A percentile compares a stretch with the other conserved stretches of the same genome.
Evolutionary conservation across 2,329 filamentous ascomycete species (phyloP).

Genomic region (Lasiodiplodia sp.): DNA sequence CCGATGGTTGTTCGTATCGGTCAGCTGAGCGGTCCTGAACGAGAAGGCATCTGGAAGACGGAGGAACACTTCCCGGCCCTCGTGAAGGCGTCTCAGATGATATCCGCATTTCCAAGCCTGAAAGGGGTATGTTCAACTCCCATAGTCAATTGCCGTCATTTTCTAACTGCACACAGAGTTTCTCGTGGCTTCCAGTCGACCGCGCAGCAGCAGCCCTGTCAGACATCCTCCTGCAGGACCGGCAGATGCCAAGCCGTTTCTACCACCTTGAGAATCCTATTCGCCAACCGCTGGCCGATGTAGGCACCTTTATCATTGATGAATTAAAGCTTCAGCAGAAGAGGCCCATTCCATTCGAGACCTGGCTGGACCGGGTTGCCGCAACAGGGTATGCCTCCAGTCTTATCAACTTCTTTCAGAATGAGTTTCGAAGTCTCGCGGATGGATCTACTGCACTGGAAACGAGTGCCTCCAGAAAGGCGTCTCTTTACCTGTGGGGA

Average conservation of each 20-base stretch:
- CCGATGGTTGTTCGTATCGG: constrained; percentile 25
- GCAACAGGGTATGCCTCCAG: neutral
- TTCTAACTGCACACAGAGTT: neutral
- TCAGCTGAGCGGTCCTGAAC: constrained; percentile 22
- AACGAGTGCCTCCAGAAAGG: neutral
- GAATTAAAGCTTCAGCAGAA: neutral
- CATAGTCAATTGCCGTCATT: neutral
- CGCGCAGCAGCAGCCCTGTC: constrained; percentile 9
- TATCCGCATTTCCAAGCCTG: constrained; percentile 20
- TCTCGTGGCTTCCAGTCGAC: constrained; percentile 33
- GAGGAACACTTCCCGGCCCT: constrained; percentile 30
- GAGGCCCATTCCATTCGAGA: neutral
- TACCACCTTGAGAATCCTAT: constrained; percentile 32
- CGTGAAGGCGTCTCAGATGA: constrained; percentile 25
- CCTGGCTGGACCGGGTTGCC: neutral
- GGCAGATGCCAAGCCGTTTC: neutral
- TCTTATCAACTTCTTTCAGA: neutral
- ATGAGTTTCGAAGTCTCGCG: neutral
- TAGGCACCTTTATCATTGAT: neutral
- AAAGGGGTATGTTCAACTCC: constrained; percentile 17
- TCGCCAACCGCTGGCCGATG: constrained; percentile 14
- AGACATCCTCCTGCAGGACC: constrained; percentile 1
- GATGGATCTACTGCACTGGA: neutral
- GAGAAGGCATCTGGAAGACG: constrained; percentile 29
- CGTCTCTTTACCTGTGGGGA: neutral